Base-by-base conservation (phyloP, 768 basidiomycete genomes). In the Chalciporus pseudorubinellus region DNA sequence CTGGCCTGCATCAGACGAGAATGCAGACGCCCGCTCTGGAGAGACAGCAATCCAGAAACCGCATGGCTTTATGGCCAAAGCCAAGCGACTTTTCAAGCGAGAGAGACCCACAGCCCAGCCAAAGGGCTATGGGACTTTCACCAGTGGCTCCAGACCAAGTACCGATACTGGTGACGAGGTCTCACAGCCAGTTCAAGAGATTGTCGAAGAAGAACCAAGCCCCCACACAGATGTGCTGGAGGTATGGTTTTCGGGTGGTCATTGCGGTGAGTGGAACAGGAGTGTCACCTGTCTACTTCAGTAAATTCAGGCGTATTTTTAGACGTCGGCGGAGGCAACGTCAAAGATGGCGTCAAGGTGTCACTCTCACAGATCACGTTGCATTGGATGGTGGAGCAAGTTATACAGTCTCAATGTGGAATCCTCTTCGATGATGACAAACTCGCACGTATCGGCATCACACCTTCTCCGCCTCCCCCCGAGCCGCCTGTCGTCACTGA, bases 171-270 rank as follows among this genome's bases (percentile, higher is more conserved):
- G 7, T n/a, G 51, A 39, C 11, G 14, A 29, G 16, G 12, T 26
- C 16, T 14, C 44, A 20, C 22, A 45, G 18, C 18, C 0, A 6
- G 16, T 26, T 14, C 40, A 40, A 16, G 34, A 19, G 20, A 47
- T 44, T 29, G 46, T 43, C 2, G 3, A 19, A 10, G 42, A 60
- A 7, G 56, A 51, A 28, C 3, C 29, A 6, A 44, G 12, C 10
- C 1, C 5, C 7, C 6, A 7, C 21, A 70, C 79, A 3, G 81
- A 89, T 64, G 81, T 89, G 13, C 63, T 83, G 12, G 89, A 92
- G 63, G 87, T 91, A 3, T 92, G 88, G 88, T 92, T 92, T 59
- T 59, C 81, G 6, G 89, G 89, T 2, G 81, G 82, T 54, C 89
- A 91, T 59, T 63, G 70, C 39, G 88, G 88, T 89, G 52, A 49